Base-by-base conservation (phyloP, 2,329 filamentous ascomycete genomes). In the Fusarium circinatum region DNA sequence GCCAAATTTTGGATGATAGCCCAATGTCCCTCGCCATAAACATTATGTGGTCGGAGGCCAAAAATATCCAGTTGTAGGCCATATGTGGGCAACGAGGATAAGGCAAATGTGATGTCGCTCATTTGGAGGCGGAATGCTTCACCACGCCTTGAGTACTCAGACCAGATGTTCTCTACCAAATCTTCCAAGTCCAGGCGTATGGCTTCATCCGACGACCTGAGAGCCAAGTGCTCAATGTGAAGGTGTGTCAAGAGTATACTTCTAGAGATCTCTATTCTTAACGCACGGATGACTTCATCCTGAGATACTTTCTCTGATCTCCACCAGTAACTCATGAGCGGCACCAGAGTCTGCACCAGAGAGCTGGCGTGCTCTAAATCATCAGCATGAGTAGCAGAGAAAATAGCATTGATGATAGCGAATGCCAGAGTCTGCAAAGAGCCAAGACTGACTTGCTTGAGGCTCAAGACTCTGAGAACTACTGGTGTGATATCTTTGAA, bases 231-330 rank as follows among this genome's bases (percentile, higher is more conserved):
- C 73, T 93, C 86, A 51, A 93, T 84, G 72, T 92, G 90, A 14
- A 92, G 83, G 73, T 90, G 87, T 38, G 91, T 85, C n/a, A 89
- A 85, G 70, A 93, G 90, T 34, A 98, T 84, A 3, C 90, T 90
- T 74, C 91, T 91, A 39, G 97, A 85, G 80, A 98, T 92, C 80
- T 95, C 94, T 73, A 96, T 93, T 75, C 92, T 91, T 56, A 96
- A 81, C 4, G 86, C 86, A 70, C 88, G 90, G 71, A 90, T 86
- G 76, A 89, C 86, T 76, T 89, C 87, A 73, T 90, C 87, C 75
- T 90, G 87, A 20, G 88, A 87, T 32, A 88, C 82, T 51, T 89
- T 88, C 75, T 93, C 93, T n/a, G 89, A 88, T 72, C 91, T 86
- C 95, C 96, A 99, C 83, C 94, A 90, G 56, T 89, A 88, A 62